A percentile compares a stretch with the other conserved stretches of the same genome.
Conservation (phyloP, 2,329 filamentous ascomycete species). For the Lachnellula cervina region DNA sequence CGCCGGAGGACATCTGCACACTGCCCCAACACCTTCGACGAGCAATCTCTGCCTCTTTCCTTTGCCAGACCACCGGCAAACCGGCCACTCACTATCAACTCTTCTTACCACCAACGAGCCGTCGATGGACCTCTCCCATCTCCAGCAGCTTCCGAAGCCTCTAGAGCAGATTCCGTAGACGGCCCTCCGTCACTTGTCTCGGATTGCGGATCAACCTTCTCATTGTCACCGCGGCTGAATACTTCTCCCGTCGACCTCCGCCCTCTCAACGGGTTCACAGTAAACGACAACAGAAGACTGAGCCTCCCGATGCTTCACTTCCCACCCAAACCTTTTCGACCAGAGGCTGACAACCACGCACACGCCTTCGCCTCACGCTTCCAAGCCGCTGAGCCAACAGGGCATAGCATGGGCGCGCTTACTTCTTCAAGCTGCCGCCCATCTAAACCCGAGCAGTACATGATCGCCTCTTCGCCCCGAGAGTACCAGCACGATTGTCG, state of each 20-base stretch:
- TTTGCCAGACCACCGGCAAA: constrained; percentile 22
- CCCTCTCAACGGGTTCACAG: constrained; percentile 21
- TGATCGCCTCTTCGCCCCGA: constrained; percentile 12
- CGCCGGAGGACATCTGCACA: constrained; percentile 27
- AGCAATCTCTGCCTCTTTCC: constrained; percentile 31
- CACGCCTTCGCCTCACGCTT: constrained; percentile 21
- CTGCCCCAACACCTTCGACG: constrained; percentile 24
- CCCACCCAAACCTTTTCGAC: constrained; percentile 18
- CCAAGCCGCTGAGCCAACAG: constrained; percentile 16
- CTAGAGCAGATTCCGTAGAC: constrained; percentile 51
- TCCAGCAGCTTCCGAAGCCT: constrained; percentile 59
- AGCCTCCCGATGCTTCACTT: constrained; percentile 28
- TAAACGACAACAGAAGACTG: constrained; percentile 22
- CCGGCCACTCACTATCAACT: constrained; percentile 17
- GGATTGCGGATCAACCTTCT: constrained; percentile 60
- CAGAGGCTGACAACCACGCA: constrained; percentile 21
- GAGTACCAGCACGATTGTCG: constrained; percentile 19
- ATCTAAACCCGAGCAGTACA: constrained; percentile 6
- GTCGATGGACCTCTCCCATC: constrained; percentile 58
- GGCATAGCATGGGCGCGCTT: constrained; percentile 5
- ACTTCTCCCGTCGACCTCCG: constrained; percentile 31
- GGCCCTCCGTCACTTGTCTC: constrained; percentile 66
- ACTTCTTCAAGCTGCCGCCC: constrained; percentile 14
- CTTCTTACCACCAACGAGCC: constrained; percentile 33
- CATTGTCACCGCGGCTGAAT: constrained; percentile 46